These are phyloP conservation scores for Phytophthora chlamydospora DNA, from an alignment of 352 stramenopile genomes.

Conservation along the genomic window DNA sequence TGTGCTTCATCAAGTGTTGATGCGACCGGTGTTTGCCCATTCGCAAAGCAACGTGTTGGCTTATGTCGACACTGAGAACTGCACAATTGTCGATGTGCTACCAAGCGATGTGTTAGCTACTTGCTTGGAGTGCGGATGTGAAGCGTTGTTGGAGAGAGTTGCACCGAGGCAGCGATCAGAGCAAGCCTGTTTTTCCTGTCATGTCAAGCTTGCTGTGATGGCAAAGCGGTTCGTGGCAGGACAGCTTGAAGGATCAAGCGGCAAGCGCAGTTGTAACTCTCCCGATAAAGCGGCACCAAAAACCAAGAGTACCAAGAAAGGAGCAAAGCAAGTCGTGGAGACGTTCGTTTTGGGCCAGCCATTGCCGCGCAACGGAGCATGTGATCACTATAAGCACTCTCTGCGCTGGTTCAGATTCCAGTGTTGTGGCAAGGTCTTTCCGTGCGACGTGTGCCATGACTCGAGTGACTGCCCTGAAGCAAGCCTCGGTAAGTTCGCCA, in stretches of 20 bases:
- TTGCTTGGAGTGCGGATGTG: constrained; percentile 68
- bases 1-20: constrained; percentile 64
- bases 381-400: constrained; percentile 84
- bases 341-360: constrained; percentile 73
- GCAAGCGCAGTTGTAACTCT: constrained; percentile 23
- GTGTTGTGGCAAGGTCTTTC: constrained; percentile 83
- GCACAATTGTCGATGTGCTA: constrained; percentile 68
- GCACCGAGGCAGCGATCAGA: constrained; percentile 61
- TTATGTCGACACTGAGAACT: constrained; percentile 81
- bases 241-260: constrained; percentile 21
- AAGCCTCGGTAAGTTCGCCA: constrained; percentile 79
- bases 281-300: constrained; percentile 16
- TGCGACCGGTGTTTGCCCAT: constrained; percentile 78
- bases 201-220: constrained; percentile 78
- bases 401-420: constrained; percentile 87
- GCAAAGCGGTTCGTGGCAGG: constrained; percentile 61
- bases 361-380: constrained; percentile 71
- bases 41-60: constrained; percentile 62
- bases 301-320: constrained; percentile 45
- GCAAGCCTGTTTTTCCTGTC: constrained; percentile 73
- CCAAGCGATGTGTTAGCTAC: constrained; percentile 75
- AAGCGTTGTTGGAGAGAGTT: constrained; percentile 67
- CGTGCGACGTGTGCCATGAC: constrained; percentile 85
- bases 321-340: constrained; percentile 42
- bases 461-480: constrained; percentile 70